phyloP scores from a whole-genome alignment of 768 basidiomycete species.

The Boletales sp. region DNA sequence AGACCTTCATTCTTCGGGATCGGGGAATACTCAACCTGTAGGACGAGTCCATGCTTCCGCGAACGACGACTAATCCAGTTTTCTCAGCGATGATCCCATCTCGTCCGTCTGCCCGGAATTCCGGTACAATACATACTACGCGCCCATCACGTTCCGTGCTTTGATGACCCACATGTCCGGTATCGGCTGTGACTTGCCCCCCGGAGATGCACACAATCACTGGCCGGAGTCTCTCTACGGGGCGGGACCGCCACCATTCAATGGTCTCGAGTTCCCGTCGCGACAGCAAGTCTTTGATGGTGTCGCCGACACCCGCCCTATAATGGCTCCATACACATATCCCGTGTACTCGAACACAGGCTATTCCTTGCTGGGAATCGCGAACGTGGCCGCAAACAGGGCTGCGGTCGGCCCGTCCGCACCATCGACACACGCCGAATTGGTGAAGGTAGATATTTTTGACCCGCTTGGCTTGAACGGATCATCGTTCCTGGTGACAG shows the following conservation, averaged over 20 bases:
- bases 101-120: slow-evolving; percentile 25
- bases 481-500: slow-evolving; percentile 41
- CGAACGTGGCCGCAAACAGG: slow-evolving; percentile 33
- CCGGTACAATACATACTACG: slow-evolving; percentile 16
- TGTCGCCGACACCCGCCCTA: slow-evolving; percentile 36
- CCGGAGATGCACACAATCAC: slow-evolving; percentile 25
- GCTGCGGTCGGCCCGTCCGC: slow-evolving; percentile 13
- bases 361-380: slow-evolving; percentile 32
- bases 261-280: slow-evolving; percentile 31
- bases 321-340: slow-evolving; percentile 42
- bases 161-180: slow-evolving; percentile 40
- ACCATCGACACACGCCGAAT: slow-evolving; percentile 36
- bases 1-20: slow-evolving; percentile 48
- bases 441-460: slow-evolving; percentile 50
- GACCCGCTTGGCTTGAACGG: slow-evolving; percentile 40
- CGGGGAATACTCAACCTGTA: slow-evolving; percentile 40
- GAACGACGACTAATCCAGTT: not conserved
- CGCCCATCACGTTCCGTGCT: slow-evolving; percentile 37
- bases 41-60: not conserved
- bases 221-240: slow-evolving; percentile 40
- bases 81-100: slow-evolving; percentile 47
- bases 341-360: slow-evolving; percentile 43
- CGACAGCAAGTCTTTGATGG: slow-evolving; percentile 33
- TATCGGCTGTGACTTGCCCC: slow-evolving; percentile 34
- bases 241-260: slow-evolving; percentile 25